phyloP scores from a whole-genome alignment of 1,139 yeast genomes.

The Taphrina sp. region DNA sequence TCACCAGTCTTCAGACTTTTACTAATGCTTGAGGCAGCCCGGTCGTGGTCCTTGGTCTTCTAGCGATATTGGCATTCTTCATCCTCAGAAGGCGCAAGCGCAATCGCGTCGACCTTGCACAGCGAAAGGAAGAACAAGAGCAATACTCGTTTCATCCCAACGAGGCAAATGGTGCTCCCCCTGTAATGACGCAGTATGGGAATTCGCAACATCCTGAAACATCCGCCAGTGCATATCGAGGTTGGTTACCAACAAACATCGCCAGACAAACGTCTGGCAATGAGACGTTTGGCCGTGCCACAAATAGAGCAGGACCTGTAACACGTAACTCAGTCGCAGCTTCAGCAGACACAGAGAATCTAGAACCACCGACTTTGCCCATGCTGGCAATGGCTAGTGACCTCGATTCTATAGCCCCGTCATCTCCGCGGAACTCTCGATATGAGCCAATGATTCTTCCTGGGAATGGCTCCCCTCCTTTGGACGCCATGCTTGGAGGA shows the following conservation, averaged over 20 bases:
- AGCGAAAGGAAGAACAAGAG: slow-evolving; percentile 37
- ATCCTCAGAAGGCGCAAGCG: slow-evolving; percentile 36
- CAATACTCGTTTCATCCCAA: slow-evolving; percentile 38
- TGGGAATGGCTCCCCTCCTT: slow-evolving; percentile 20
- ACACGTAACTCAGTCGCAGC: too few relatives aligned
- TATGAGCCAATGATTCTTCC: background rate
- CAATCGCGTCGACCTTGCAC: slow-evolving; percentile 31
- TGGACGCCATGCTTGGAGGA: slow-evolving; percentile 3
- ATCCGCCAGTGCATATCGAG: slow-evolving; percentile 8
- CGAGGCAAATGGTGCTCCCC: slow-evolving; percentile 2
- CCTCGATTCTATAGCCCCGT: background rate
- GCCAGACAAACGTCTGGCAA: slow-evolving; percentile 9
- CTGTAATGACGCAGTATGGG: slow-evolving; percentile 2
- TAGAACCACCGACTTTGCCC: slow-evolving; percentile 13
- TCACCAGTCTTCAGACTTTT: too few relatives aligned
- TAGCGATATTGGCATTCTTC: slow-evolving; percentile 33
- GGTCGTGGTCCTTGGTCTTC: slow-evolving; percentile 34
- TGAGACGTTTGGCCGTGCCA: too few relatives aligned
- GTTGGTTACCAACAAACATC: slow-evolving; percentile 24
- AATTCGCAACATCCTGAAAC: background rate
- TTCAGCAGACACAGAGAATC: background rate
- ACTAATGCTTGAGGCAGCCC: slow-evolving; percentile 6
- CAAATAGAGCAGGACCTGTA: background rate
- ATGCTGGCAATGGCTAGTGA: slow-evolving; percentile 4
- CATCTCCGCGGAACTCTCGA: background rate